These are phyloP conservation scores for Sequoiadendron giganteum DNA, from an alignment of 75 land plant genomes.

Conservation along the genomic window DNA sequence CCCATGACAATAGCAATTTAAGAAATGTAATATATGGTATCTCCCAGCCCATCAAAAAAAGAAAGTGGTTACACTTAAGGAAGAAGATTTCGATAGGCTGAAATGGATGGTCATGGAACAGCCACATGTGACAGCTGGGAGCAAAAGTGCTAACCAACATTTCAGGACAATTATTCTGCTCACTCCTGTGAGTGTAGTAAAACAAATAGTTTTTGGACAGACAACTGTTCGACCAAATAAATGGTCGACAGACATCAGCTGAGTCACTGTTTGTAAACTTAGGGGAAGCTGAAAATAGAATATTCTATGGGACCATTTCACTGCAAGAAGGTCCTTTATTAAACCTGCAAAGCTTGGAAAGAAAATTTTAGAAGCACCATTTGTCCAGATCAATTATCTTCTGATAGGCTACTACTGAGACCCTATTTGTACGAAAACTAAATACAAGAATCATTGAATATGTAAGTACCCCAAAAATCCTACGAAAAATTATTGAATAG, in stretches of 20 bases:
- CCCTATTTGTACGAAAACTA: background rate
- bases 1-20: background rate
- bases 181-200: background rate
- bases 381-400: background rate
- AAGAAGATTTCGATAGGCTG: background rate
- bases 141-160: background rate
- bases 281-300: background rate
- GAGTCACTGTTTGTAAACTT: background rate
- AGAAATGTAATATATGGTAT: background rate
- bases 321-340: background rate
- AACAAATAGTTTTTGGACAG: background rate
- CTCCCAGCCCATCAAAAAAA: background rate
- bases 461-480: background rate
- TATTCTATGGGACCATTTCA: background rate
- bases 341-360: background rate
- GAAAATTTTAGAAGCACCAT: background rate
- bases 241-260: background rate
- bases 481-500: background rate
- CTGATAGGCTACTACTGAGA: background rate
- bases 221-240: background rate
- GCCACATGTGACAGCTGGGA: background rate
- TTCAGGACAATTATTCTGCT: background rate
- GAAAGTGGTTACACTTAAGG: background rate
- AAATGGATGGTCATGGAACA: background rate
- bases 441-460: background rate